Conservation (phyloP, 176 grass and related monocot genomes). For the Avena insularis region DNA sequence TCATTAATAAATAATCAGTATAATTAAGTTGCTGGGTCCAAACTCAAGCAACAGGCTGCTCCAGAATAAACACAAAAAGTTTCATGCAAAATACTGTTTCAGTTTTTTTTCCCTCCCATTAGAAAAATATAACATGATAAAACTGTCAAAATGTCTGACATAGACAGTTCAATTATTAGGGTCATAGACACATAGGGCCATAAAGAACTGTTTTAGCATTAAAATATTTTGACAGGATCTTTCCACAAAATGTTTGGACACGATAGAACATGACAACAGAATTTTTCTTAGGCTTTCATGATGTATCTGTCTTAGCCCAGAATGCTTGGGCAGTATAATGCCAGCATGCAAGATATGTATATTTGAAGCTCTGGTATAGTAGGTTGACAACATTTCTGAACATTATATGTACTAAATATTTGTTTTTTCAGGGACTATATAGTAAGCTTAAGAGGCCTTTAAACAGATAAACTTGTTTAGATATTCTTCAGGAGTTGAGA, state of each 20-base stretch:
- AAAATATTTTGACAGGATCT: not conserved
- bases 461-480: not conserved
- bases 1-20: not conserved
- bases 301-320: not conserved
- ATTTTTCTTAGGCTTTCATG: not conserved
- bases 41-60: not conserved
- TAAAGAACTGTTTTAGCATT: slow-evolving; percentile 1
- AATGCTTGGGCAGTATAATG: not conserved
- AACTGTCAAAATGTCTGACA: not conserved
- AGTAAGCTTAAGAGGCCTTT: not conserved
- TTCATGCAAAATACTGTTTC: not conserved
- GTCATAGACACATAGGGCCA: not conserved
- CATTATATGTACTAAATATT: no score
- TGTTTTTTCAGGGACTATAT: not conserved
- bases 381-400: slow-evolving; percentile 15
- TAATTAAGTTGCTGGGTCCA: not conserved
- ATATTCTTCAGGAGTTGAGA: not conserved
- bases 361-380: not conserved
- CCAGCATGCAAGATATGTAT: not conserved
- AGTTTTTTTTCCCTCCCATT: not conserved
- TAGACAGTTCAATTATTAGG: not conserved
- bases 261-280: slow-evolving; percentile 7
- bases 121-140: not conserved
- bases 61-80: not conserved
- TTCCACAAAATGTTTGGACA: not conserved